phyloP scores from a whole-genome alignment of 352 stramenopile species.

The Phytophthora multivora region DNA sequence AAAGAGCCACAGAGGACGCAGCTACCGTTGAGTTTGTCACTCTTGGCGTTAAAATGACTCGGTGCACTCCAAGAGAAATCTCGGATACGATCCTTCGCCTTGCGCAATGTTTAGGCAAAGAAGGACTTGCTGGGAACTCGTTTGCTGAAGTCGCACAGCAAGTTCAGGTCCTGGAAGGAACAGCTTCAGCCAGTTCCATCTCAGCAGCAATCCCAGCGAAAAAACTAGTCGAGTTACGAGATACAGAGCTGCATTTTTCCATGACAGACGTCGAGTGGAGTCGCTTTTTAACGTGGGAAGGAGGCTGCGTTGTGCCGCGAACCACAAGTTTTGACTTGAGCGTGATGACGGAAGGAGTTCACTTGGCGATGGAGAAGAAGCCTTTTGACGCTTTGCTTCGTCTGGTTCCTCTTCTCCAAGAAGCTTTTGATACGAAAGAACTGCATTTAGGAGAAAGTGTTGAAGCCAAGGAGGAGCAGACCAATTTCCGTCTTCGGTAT shows the following conservation, averaged over 20 bases:
- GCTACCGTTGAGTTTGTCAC: constrained; percentile 26
- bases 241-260: constrained; percentile 45
- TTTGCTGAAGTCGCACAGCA: constrained; percentile 35
- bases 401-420: constrained; percentile 35
- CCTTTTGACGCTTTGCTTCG: constrained; percentile 10
- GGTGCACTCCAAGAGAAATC: constrained; percentile 45
- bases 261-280: constrained; percentile 54
- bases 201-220: constrained; percentile 8
- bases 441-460: not conserved
- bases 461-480: not conserved
- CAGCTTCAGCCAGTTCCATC: constrained; percentile 21
- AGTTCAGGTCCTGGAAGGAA: constrained; percentile 44
- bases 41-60: constrained; percentile 49
- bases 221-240: constrained; percentile 18
- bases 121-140: constrained; percentile 9
- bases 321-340: constrained; percentile 32
- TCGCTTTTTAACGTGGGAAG: constrained; percentile 11
- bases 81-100: constrained; percentile 42
- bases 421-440: constrained; percentile 48
- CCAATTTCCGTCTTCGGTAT: constrained; percentile 50
- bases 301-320: constrained; percentile 2
- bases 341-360: constrained; percentile 20
- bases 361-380: constrained; percentile 19
- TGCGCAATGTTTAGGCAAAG: constrained; percentile 22
- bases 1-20: not conserved